A percentile compares a stretch with the other conserved stretches of the same genome.
phyloP scores from a whole-genome alignment of 805 yeast species.

The Zygotorulaspora chibaensis region DNA sequence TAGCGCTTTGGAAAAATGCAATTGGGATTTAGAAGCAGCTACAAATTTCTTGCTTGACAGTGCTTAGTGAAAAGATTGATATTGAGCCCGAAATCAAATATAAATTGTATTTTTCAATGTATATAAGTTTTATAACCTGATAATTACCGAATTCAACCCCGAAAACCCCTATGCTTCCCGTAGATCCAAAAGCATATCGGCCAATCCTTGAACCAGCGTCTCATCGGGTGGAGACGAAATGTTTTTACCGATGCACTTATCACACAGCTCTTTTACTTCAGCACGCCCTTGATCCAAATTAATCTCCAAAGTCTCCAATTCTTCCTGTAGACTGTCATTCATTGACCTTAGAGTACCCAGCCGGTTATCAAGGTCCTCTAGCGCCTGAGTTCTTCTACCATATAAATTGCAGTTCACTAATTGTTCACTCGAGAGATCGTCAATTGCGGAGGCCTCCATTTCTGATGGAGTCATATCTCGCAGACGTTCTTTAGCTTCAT shows the following conservation, averaged over 20 bases:
- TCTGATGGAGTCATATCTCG: slow-evolving; percentile 5
- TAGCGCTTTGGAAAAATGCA: slow-evolving; percentile 61
- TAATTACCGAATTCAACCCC: neutral
- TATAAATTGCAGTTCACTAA: slow-evolving; percentile 27
- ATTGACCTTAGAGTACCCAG: slow-evolving; percentile 19
- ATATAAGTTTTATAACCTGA: neutral
- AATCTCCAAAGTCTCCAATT: slow-evolving; percentile 20
- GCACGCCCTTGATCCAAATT: slow-evolving; percentile 22
- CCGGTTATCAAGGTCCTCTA: slow-evolving; percentile 24
- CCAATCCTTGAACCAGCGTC: slow-evolving; percentile 24
- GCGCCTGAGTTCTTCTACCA: slow-evolving; percentile 19
- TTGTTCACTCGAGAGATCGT: slow-evolving; percentile 24
- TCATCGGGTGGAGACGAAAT: slow-evolving; percentile 18
- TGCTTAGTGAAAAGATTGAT: slow-evolving; percentile 38
- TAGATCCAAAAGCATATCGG: slow-evolving; percentile 28
- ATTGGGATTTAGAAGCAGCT: slow-evolving; percentile 82
- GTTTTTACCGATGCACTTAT: slow-evolving; percentile 26
- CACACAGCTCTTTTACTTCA: slow-evolving; percentile 32
- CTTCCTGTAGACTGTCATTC: slow-evolving; percentile 22
- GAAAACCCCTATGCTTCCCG: slow-evolving; percentile 4
- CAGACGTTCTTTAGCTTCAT: slow-evolving; percentile 31
- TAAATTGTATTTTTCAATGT: neutral
- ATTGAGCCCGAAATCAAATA: neutral
- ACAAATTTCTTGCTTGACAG: slow-evolving; percentile 77
- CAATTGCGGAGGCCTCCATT: slow-evolving; percentile 14